phyloP scores from a whole-genome alignment of 345 rosid species.

The Citrus australasica region DNA sequence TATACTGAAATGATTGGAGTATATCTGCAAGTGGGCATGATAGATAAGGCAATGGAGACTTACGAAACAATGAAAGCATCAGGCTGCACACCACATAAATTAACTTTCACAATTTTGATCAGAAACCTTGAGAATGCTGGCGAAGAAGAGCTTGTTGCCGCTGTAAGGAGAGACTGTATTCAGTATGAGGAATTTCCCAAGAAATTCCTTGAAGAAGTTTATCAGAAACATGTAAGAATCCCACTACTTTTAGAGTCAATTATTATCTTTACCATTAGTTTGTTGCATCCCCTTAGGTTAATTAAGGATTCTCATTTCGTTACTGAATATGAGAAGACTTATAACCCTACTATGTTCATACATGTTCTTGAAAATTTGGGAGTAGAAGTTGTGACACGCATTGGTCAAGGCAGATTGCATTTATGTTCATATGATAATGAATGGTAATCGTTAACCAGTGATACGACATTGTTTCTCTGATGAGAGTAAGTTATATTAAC shows the following conservation, averaged over 20 bases:
- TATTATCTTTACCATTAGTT: background rate
- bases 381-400: background rate
- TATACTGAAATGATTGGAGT: conserved; percentile 63
- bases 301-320: background rate
- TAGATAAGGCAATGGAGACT: conserved; percentile 52
- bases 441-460: background rate
- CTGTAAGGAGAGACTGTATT: conserved; percentile 44
- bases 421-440: background rate
- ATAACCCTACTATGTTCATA: background rate
- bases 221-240: conserved; percentile 31
- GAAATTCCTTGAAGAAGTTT: conserved; percentile 45
- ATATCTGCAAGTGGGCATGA: conserved; percentile 38
- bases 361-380: background rate
- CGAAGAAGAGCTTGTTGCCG: conserved; percentile 37
- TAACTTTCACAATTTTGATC: conserved; percentile 51
- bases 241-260: background rate
- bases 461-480: background rate
- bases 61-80: conserved; percentile 41
- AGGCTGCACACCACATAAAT: conserved; percentile 42
- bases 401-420: background rate
- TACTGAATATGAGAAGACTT: background rate
- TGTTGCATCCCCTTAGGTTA: background rate
- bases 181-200: conserved; percentile 45
- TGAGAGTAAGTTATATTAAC: background rate
- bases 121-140: conserved; percentile 50